A percentile compares a stretch with the other conserved stretches of the same genome.
Evolutionary conservation across 257 asterid genomes (phyloP).

Genomic region (Fraxinus pennsylvanica): DNA sequence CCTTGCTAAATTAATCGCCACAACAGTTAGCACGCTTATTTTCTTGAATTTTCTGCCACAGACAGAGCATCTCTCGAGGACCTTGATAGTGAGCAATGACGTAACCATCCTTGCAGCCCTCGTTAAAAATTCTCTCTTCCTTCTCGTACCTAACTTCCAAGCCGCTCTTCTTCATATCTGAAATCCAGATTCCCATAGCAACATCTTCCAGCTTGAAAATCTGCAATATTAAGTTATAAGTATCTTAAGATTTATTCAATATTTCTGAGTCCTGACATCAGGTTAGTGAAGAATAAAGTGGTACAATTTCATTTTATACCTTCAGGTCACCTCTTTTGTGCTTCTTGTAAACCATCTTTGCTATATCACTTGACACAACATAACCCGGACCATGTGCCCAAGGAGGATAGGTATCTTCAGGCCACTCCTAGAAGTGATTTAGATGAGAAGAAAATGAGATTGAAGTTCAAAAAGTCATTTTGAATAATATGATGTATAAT

Average conservation of each 20-base stretch:
- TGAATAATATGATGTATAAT: too few species aligned
- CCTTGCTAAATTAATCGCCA: slow-evolving; percentile 42
- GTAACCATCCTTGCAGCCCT: slow-evolving; percentile 82
- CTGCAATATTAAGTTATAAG: slow-evolving; percentile 34
- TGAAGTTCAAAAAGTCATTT: background rate
- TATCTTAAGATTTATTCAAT: background rate
- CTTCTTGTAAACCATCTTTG: slow-evolving; percentile 60
- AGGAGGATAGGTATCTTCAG: slow-evolving; percentile 80
- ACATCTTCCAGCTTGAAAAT: slow-evolving; percentile 97
- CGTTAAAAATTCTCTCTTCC: slow-evolving; percentile 71
- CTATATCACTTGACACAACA: slow-evolving; percentile 76
- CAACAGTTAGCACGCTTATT: slow-evolving; percentile 66
- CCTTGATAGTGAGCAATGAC: slow-evolving; percentile 90
- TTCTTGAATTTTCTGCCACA: slow-evolving; percentile 94
- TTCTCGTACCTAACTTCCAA: slow-evolving; percentile 67
- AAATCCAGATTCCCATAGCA: slow-evolving; percentile 97
- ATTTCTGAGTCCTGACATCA: background rate
- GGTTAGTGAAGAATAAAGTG: background rate
- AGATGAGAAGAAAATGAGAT: slow-evolving; percentile 21
- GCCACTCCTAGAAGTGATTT: slow-evolving; percentile 70
- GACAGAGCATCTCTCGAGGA: slow-evolving; percentile 87
- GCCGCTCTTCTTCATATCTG: slow-evolving; percentile 71
- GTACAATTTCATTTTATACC: slow-evolving; percentile 37
- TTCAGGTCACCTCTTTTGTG: slow-evolving; percentile 62
- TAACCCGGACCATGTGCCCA: slow-evolving; percentile 98